These are phyloP conservation scores for Coniochaeta pulveracea DNA, from an alignment of 2,329 filamentous ascomycete species.

Conservation along the genomic window DNA sequence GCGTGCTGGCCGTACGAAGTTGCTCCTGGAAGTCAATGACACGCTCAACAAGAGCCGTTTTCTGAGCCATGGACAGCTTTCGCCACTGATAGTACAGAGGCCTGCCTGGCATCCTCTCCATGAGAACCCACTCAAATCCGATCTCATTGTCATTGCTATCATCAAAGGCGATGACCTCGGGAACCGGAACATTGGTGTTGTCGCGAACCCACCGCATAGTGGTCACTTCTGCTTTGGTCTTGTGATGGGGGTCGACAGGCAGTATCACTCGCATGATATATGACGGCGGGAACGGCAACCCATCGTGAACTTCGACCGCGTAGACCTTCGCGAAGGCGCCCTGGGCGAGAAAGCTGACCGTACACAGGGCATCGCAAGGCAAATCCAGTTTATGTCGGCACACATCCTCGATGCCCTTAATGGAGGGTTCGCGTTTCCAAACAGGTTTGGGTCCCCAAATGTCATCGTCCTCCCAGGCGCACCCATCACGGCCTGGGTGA, in stretches of 20 bases:
- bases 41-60: slow-evolving; percentile 17
- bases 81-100: slow-evolving; percentile 17
- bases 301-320: slow-evolving; percentile 9
- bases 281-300: too few relatives aligned
- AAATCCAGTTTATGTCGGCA: neutral
- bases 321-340: slow-evolving; percentile 21
- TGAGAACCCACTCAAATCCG: slow-evolving; percentile 27
- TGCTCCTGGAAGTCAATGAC: slow-evolving; percentile 19
- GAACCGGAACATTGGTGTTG: slow-evolving; percentile 20
- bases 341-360: slow-evolving; percentile 13
- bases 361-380: slow-evolving; percentile 6
- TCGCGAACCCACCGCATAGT: slow-evolving; percentile 20
- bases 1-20: slow-evolving; percentile 12
- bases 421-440: neutral
- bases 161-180: slow-evolving; percentile 21
- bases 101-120: slow-evolving; percentile 17
- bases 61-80: slow-evolving; percentile 19
- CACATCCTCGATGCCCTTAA: neutral
- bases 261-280: slow-evolving; percentile 16
- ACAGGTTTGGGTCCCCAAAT: neutral
- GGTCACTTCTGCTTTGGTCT: slow-evolving; percentile 20
- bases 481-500: neutral
- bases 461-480: neutral
- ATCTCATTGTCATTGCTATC: slow-evolving; percentile 18
- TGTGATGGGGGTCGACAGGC: slow-evolving; percentile 15